A percentile compares a stretch with the other conserved stretches of the same genome.
These are phyloP conservation scores for Suhomyces vadensis DNA, from an alignment of 805 yeast species.

Conservation along the genomic window DNA sequence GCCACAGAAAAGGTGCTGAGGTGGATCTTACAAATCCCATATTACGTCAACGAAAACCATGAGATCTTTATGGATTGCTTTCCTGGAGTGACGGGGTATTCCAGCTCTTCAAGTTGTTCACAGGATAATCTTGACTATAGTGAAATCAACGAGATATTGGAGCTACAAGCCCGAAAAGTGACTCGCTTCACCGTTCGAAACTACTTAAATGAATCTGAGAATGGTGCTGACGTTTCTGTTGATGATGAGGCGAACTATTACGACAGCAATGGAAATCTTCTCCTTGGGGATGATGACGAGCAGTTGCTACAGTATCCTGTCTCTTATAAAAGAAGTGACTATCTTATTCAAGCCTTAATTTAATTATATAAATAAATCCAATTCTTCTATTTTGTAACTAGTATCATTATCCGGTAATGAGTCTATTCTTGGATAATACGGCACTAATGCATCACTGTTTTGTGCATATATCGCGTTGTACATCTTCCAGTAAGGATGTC, in stretches of 20 bases:
- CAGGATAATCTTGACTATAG: constrained; percentile 14
- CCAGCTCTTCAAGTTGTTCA: constrained; percentile 18
- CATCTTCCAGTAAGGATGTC: constrained; percentile 82
- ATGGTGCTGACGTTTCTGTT: not conserved
- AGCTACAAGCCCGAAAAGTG: constrained; percentile 53
- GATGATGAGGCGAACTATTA: not conserved
- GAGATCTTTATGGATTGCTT: constrained; percentile 46
- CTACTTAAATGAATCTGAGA: constrained; percentile 30
- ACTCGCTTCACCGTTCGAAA: constrained; percentile 45
- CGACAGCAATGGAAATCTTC: constrained; percentile 6
- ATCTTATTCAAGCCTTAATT: constrained; percentile 1
- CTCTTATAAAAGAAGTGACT: not conserved
- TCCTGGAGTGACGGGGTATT: constrained; percentile 45
- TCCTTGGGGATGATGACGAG: not conserved
- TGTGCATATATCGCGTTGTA: constrained; percentile 78
- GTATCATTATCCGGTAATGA: constrained; percentile 21
- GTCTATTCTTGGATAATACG: constrained; percentile 71
- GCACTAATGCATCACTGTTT: constrained; percentile 72
- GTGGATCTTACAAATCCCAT: constrained; percentile 66
- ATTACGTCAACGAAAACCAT: constrained; percentile 27
- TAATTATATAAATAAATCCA: constrained; percentile 42
- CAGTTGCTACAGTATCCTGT: not conserved
- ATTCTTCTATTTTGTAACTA: constrained; percentile 45
- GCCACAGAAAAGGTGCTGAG: constrained; percentile 61
- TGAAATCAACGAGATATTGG: constrained; percentile 49